Evolutionary conservation across 176 grass and related monocot genomes (phyloP).

Genomic region (Paspalum vaginatum): DNA sequence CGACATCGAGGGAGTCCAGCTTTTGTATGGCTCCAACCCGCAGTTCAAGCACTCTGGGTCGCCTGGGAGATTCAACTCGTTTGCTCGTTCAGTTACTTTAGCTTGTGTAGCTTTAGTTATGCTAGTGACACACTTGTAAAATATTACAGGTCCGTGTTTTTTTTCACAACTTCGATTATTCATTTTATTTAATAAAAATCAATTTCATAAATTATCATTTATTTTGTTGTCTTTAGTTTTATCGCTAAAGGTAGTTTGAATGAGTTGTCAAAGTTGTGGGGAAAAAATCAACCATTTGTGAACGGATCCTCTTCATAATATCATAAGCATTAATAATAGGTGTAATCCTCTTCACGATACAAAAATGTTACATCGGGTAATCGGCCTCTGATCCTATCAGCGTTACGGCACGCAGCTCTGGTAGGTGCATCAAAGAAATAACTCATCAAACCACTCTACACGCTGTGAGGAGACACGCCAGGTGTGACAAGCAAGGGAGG

Average conservation of each 20-base stretch:
- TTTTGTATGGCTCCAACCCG: slow-evolving; percentile 73
- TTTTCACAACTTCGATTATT: too few species aligned
- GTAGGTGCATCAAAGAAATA: slow-evolving; percentile 13
- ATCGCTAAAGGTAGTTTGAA: too few species aligned
- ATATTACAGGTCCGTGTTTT: too few species aligned
- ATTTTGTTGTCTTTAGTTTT: too few species aligned
- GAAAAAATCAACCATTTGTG: too few species aligned
- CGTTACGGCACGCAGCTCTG: background rate
- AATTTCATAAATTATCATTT: too few species aligned
- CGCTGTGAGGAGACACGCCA: background rate
- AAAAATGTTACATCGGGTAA: slow-evolving; percentile 31
- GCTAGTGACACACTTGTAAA: slow-evolving; percentile 28
- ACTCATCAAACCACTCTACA: slow-evolving; percentile 27
- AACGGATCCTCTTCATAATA: too few species aligned
- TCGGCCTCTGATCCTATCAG: background rate
- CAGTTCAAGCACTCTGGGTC: slow-evolving; percentile 44
- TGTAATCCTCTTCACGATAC: background rate
- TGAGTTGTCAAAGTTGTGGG: too few species aligned
- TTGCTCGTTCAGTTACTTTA: slow-evolving; percentile 3
- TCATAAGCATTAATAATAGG: too few species aligned
- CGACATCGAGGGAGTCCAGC: slow-evolving; percentile 72
- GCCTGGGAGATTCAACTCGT: slow-evolving; percentile 12
- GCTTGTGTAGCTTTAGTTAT: slow-evolving; percentile 13
- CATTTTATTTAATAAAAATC: too few species aligned
- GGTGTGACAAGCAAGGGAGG: background rate